Evolutionary conservation across 2,329 filamentous ascomycete species (phyloP).

Genomic region (Dactylella cylindrospora): DNA sequence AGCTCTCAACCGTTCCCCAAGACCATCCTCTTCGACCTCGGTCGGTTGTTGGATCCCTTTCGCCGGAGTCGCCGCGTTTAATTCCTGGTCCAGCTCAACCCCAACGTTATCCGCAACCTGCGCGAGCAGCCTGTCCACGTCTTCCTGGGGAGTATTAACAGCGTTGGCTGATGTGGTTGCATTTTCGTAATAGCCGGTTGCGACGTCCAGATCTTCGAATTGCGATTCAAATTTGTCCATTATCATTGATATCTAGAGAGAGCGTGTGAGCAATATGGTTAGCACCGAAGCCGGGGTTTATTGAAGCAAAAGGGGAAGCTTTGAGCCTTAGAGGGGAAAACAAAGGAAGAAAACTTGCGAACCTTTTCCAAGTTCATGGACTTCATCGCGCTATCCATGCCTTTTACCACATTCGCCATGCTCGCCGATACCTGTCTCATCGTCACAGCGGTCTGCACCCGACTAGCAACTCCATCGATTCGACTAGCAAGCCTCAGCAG

Average conservation of each 20-base stretch:
- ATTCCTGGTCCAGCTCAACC: constrained; percentile 75
- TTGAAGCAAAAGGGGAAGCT: too few species aligned
- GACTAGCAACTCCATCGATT: constrained; percentile 62
- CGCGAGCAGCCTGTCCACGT: constrained; percentile 80
- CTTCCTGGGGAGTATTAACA: constrained; percentile 74
- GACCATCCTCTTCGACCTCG: constrained; percentile 74
- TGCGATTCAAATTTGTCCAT: constrained; percentile 67
- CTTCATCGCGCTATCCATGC: constrained; percentile 65
- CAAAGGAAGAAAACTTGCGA: constrained; percentile 40
- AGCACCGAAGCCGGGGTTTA: too few species aligned
- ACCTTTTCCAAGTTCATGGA: constrained; percentile 66
- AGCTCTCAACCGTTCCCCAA: constrained; percentile 62
- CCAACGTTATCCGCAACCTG: constrained; percentile 87
- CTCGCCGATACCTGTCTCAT: constrained; percentile 64
- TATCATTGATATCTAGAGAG: constrained; percentile 62
- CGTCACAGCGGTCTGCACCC: constrained; percentile 65
- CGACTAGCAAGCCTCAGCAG: constrained; percentile 61
- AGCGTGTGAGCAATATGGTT: too few species aligned
- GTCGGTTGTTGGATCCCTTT: constrained; percentile 66
- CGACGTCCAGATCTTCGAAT: constrained; percentile 58
- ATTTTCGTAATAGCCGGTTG: constrained; percentile 72
- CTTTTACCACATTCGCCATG: constrained; percentile 65
- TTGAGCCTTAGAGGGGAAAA: not conserved
- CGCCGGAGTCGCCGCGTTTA: constrained; percentile 64
- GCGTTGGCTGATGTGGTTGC: constrained; percentile 77